These are phyloP conservation scores for Macrocybe gigantea DNA, from an alignment of 768 basidiomycete species.

Conservation along the genomic window DNA sequence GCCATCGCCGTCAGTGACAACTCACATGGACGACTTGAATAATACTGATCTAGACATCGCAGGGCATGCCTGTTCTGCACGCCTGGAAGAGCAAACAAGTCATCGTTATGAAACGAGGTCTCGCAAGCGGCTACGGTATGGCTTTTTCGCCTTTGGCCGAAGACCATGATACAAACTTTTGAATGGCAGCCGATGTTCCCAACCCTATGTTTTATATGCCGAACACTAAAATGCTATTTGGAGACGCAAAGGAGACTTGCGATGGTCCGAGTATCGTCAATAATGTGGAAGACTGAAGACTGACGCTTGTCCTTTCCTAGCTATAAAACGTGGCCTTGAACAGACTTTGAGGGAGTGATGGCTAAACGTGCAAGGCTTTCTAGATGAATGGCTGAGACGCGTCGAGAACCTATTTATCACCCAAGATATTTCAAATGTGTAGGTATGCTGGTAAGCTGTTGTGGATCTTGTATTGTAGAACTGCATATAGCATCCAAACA, in stretches of 20 bases:
- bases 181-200: slow-evolving; percentile 69
- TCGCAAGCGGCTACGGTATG: slow-evolving; percentile 83
- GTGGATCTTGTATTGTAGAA: no score
- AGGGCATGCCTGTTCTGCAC: slow-evolving; percentile 89
- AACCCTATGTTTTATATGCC: slow-evolving; percentile 95
- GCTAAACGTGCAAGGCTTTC: background rate
- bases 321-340: slow-evolving; percentile 58
- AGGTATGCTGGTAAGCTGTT: no score
- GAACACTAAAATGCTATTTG: slow-evolving; percentile 86
- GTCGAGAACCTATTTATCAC: no score
- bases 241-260: slow-evolving; percentile 87
- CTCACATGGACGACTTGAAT: background rate
- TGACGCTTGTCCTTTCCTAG: slow-evolving; percentile 21
- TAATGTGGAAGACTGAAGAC: background rate
- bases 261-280: slow-evolving; percentile 47
- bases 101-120: slow-evolving; percentile 88
- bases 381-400: background rate
- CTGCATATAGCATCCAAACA: no score
- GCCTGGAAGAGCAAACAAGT: slow-evolving; percentile 94
- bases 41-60: background rate
- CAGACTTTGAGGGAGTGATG: slow-evolving; percentile 7
- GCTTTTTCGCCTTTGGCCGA: slow-evolving; percentile 1
- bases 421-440: no score
- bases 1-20: slow-evolving; percentile 56
- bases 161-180: background rate